These are phyloP conservation scores for Glaciozyma martinii DNA, from an alignment of 768 basidiomycete genomes.

Conservation along the genomic window DNA sequence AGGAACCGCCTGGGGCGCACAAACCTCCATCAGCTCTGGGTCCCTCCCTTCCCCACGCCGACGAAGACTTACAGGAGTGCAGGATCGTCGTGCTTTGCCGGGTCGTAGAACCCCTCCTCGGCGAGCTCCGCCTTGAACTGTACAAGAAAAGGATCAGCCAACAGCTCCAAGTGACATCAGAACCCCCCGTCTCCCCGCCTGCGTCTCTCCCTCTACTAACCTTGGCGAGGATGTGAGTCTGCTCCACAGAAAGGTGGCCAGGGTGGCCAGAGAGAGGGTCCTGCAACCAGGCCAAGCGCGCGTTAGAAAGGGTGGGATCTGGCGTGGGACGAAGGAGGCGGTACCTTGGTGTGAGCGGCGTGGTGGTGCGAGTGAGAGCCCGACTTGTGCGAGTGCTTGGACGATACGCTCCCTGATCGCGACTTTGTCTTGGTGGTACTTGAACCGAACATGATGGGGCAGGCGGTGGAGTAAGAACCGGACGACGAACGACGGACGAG, in stretches of 20 bases:
- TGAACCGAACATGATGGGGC: no score
- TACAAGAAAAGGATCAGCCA: not conserved
- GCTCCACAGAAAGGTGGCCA: conserved; percentile 26
- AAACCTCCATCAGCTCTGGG: conserved; percentile 36
- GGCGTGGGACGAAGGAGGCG: no score
- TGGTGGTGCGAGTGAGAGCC: no score
- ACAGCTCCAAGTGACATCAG: not conserved
- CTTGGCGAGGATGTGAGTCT: conserved; percentile 1
- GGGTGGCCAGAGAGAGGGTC: conserved; percentile 27
- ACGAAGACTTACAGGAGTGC: conserved; percentile 45
- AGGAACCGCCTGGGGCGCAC: conserved; percentile 62
- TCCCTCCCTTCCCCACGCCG: not conserved
- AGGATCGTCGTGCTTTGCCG: conserved; percentile 61
- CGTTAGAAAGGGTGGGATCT: no score
- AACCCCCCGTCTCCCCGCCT: not conserved
- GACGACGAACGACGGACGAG: no score
- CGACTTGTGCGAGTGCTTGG: no score
- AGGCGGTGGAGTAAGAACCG: no score
- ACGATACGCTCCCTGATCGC: no score
- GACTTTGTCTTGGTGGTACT: no score
- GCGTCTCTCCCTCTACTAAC: not conserved
- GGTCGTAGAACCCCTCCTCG: conserved; percentile 54
- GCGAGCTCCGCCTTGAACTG: conserved; percentile 57
- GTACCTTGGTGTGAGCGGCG: no score
- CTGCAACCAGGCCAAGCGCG: not conserved